Evolutionary conservation across 108 stramenopile genomes (phyloP).

Genomic region (Ochromonas danica): DNA sequence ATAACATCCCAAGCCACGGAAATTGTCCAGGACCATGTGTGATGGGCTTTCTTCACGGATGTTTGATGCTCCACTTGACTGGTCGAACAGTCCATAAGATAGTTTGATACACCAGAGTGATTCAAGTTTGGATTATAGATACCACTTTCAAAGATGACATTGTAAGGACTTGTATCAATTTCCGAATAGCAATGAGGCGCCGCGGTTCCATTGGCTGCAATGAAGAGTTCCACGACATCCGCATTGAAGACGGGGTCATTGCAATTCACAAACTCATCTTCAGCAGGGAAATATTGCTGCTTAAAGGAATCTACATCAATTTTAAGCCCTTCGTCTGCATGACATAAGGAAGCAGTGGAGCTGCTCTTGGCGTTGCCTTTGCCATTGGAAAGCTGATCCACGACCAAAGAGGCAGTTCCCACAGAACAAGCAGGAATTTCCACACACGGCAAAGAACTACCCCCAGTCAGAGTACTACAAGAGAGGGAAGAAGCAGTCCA

Average conservation of each 20-base stretch:
- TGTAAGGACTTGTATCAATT: constrained; percentile 12
- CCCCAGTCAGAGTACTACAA: too few species aligned
- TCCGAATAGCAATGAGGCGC: constrained; percentile 19
- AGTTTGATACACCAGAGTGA: constrained; percentile 3
- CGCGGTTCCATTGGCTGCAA: background rate
- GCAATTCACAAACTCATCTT: background rate
- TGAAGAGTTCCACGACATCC: constrained; percentile 30
- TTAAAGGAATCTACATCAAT: background rate
- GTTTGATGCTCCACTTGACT: background rate
- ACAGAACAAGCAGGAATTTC: background rate
- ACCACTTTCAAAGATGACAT: constrained; percentile 19
- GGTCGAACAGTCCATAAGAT: background rate
- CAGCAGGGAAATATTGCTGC: background rate
- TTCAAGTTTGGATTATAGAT: constrained; percentile 35
- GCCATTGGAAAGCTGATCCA: background rate
- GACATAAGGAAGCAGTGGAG: background rate
- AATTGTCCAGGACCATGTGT: background rate
- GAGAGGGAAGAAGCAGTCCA: too few species aligned
- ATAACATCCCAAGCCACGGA: background rate
- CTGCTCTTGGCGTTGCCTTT: background rate
- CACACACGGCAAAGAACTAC: background rate
- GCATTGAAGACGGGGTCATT: constrained; percentile 24
- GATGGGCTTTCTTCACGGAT: background rate
- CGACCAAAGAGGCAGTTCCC: background rate
- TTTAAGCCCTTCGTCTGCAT: background rate